phyloP scores from a whole-genome alignment of 805 yeast genomes.

The Starmera caribaea region DNA sequence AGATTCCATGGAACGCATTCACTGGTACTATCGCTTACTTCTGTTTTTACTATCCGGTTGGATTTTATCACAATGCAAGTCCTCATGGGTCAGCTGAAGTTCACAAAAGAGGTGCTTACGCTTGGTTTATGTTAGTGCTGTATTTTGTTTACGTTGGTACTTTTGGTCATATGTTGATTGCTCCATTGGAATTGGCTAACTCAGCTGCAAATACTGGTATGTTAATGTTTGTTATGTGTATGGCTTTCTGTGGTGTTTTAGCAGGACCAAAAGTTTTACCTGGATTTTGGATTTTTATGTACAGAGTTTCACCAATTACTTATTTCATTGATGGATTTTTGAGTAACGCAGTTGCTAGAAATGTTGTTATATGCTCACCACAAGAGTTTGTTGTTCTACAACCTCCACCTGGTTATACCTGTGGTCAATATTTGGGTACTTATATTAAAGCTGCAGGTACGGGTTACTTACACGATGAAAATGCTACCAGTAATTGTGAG shows the following conservation, averaged over 20 bases:
- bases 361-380: constrained; percentile 36
- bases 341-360: constrained; percentile 35
- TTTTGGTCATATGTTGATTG: constrained; percentile 43
- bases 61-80: constrained; percentile 53
- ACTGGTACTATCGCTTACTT: constrained; percentile 35
- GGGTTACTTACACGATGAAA: constrained; percentile 35
- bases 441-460: constrained; percentile 29
- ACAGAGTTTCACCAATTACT: constrained; percentile 52
- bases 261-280: constrained; percentile 38
- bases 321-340: constrained; percentile 46
- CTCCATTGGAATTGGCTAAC: constrained; percentile 46
- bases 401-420: constrained; percentile 50
- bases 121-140: constrained; percentile 31
- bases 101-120: constrained; percentile 46
- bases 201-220: constrained; percentile 52
- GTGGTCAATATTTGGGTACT: constrained; percentile 39
- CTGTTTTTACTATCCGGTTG: constrained; percentile 42
- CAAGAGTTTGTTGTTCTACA: constrained; percentile 38
- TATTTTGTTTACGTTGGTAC: constrained; percentile 47
- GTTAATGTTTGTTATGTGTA: constrained; percentile 44
- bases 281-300: constrained; percentile 67
- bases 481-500: constrained; percentile 39
- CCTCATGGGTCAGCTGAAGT: constrained; percentile 34
- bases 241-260: constrained; percentile 31
- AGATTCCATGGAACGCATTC: constrained; percentile 35